phyloP scores from a whole-genome alignment of 2,329 filamentous ascomycete species.

The Fusarium hostae region DNA sequence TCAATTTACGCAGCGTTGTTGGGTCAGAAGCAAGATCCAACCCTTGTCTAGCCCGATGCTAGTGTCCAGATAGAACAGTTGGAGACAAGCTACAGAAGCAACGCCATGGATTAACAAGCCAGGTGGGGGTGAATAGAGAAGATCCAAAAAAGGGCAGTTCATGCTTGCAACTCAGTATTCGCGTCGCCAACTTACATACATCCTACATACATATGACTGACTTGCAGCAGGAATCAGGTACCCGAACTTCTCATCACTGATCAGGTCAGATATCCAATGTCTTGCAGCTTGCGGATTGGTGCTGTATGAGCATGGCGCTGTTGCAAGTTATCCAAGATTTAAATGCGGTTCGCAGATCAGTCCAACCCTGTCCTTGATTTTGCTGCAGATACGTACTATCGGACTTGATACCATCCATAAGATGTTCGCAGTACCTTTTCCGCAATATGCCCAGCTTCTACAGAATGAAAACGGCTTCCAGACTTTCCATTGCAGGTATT shows the following conservation, averaged over 20 bases:
- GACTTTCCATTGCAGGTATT: constrained; percentile 35
- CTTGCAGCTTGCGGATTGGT: constrained; percentile 27
- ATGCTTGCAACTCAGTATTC: constrained; percentile 27
- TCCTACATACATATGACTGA: constrained; percentile 1
- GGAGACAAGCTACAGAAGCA: constrained; percentile 25
- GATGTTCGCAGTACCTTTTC: not conserved
- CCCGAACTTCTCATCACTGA: constrained; percentile 4
- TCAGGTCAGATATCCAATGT: constrained; percentile 13
- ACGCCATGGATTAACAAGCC: constrained; percentile 12
- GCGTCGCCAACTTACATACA: constrained; percentile 4
- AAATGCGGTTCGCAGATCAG: constrained; percentile 34
- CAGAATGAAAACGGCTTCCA: constrained; percentile 25
- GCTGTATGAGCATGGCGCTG: constrained; percentile 5
- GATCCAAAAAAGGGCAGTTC: constrained; percentile 23
- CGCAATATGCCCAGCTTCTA: constrained; percentile 1
- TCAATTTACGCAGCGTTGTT: constrained; percentile 31
- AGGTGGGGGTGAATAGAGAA: constrained; percentile 30
- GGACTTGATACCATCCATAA: not conserved
- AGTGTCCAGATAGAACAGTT: constrained; percentile 38
- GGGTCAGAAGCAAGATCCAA: constrained; percentile 41
- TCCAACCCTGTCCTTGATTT: not conserved
- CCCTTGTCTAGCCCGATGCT: constrained; percentile 39
- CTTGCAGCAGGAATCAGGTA: constrained; percentile 18
- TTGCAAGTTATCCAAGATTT: constrained; percentile 19
- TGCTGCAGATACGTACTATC: not conserved